phyloP scores from a whole-genome alignment of 768 basidiomycete genomes.

The Suillus americanus region DNA sequence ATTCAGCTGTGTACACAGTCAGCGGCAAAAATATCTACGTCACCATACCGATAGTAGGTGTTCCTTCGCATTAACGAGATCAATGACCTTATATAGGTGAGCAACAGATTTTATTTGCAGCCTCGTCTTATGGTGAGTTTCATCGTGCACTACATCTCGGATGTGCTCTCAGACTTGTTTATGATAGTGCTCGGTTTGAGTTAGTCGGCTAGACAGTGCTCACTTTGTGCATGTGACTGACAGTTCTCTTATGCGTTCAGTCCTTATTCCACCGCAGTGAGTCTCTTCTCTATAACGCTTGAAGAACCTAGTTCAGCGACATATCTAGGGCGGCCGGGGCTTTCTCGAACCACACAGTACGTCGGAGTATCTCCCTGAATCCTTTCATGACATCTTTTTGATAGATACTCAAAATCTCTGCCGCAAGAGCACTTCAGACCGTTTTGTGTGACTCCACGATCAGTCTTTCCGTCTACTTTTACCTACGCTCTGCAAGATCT shows the following conservation, averaged over 20 bases:
- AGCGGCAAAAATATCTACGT: slow-evolving; percentile 1
- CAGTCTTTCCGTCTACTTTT: background rate
- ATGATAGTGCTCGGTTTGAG: slow-evolving; percentile 4
- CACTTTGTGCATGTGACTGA: background rate
- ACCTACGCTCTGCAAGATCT: background rate
- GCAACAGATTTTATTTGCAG: background rate
- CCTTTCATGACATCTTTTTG: background rate
- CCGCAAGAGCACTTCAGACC: background rate
- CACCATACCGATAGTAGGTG: background rate
- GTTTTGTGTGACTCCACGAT: background rate
- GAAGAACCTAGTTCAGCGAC: background rate
- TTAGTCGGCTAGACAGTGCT: background rate
- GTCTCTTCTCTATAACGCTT: background rate
- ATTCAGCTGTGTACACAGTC: background rate
- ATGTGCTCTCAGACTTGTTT: background rate
- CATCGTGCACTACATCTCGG: background rate
- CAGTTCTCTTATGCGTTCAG: background rate
- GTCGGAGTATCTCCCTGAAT: background rate
- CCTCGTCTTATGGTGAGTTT: slow-evolving; percentile 1
- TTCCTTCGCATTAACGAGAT: background rate
- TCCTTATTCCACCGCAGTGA: background rate
- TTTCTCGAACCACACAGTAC: background rate
- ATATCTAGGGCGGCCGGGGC: background rate
- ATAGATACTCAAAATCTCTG: background rate
- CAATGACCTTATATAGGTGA: background rate